A percentile compares a stretch with the other conserved stretches of the same genome.
Evolutionary conservation across 2,329 filamentous ascomycete species (phyloP).

Genomic region (Curvularia spicifera): DNA sequence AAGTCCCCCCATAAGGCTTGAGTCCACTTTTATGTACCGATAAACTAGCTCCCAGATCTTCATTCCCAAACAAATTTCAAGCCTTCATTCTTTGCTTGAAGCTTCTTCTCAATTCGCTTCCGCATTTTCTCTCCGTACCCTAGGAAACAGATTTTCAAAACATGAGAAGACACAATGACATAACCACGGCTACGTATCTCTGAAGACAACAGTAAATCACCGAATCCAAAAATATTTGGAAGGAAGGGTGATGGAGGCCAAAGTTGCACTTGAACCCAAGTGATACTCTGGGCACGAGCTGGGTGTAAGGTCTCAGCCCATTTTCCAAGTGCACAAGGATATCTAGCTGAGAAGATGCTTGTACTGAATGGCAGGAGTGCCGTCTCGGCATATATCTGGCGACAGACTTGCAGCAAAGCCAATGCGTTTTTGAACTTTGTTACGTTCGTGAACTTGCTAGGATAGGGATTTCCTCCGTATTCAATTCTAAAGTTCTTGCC

Average conservation of each 20-base stretch:
- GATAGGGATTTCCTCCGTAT: constrained; percentile 18
- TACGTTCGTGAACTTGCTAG: not conserved
- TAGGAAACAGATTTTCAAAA: not conserved
- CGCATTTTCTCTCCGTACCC: not conserved
- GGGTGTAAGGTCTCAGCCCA: not conserved
- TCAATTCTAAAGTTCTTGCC: not conserved
- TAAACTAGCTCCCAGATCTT: no score
- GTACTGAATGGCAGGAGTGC: constrained; percentile 4
- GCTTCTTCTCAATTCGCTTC: no score
- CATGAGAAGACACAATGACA: not conserved
- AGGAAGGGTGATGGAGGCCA: no score
- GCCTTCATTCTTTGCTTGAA: no score
- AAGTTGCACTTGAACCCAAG: not conserved
- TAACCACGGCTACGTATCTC: not conserved
- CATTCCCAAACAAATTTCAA: no score
- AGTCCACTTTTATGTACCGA: not conserved
- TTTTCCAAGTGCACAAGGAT: not conserved
- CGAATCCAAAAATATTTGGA: no score
- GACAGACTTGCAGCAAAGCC: constrained; percentile 5
- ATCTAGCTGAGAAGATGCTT: not conserved
- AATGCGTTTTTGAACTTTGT: not conserved
- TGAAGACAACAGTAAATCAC: not conserved
- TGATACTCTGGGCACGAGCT: not conserved
- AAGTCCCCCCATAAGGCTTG: no score
- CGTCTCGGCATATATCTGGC: constrained; percentile 19